Evolutionary conservation across 441 rosid genomes (phyloP), one percentile per base, ranked within the genome.

Genomic region (Adansonia grandidieri): DNA sequence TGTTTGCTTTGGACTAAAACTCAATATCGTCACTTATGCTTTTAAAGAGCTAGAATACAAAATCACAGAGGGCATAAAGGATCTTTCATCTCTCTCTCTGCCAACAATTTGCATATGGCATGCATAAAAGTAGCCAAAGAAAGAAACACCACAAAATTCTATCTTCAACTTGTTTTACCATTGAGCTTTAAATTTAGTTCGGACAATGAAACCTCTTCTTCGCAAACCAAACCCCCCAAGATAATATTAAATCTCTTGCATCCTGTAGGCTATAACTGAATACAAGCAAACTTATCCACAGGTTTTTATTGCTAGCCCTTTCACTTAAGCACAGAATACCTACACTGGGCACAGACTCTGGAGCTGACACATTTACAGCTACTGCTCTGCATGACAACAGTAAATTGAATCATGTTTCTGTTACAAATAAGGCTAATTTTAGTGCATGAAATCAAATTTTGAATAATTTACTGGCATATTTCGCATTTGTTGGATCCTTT

Each of bases 401-500:
- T 32, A 28, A 80, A 74, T 10, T 10, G 77, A 42, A 62, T 61
- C 10, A 76, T 58, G 10, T 57, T 54, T 24, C 53, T 51, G 79
- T 13, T 51, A 74, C 0, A 56, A 4, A 11, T n/a, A 15, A 45
- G 17, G 37, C 73, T 3, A 62, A 62, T 24, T 61, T 68, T 10
- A 24, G 2, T 11, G 42, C 2, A 50, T 14, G 50, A 71, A 32
- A 58, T 14, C 42, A 56, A 57, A 45, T 56, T 53, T 7, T 24
- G 32, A 57, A 84, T 61, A 54, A 62, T 85, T 89, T 85, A 91
- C 95, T 89, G 93, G 90, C 98, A 95, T 74, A 95, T 95, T 84
- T 95, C 96, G 19, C 98, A 95, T 75, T 81, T 91, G 84, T 93
- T 95, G 67, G 97, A 90, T 72, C 97, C 97, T 85, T 85, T 93